Evolutionary conservation across 805 yeast genomes (phyloP), one percentile per base, ranked within the genome.

Genomic region (Metschnikowia peoriensis): DNA sequence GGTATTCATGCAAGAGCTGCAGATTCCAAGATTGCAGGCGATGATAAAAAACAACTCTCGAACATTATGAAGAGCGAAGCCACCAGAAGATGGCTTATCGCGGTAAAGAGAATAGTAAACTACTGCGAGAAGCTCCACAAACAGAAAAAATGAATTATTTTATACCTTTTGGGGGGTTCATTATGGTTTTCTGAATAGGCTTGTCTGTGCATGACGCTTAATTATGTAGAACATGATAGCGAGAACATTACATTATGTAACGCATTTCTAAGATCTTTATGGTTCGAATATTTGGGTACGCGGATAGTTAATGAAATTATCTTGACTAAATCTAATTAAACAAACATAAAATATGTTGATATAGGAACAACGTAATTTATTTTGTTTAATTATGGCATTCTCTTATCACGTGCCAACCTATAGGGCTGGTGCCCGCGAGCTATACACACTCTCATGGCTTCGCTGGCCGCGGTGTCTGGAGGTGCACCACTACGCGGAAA

Each of bases 1-100:
- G 90, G 94, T 46, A 88, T 90, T 52, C 97, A 89, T 65, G 85
- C 84, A 10, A 71, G 96, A 54, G 80, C 84, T 50, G 84, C 87
- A 1, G 84, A 81, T 48, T 75, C 77, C 52, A 81, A 79, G 57
- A 79, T 86, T 35, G 76, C 82, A 6, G 82, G 84, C 16, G 76
- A 75, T 44, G 61, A 63, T 42, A 66, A 66, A 53, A 71, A 74
- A 29, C 61, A 65, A 51, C 62, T 76, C 9, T 85, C 94, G 12
- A 88, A 87, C 64, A 86, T 90, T 34, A 85, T 89, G 91, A 81
- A 83, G 50, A 89, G 86, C 63, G 96, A 89, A 50, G 70, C 69
- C 40, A 86, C 94, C 1, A 66, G 96, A 54, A 69, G 79, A 47
- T 90, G 96, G 96, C 80, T 89, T 39, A 80, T 88, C 8, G 84